Percentiles rank a stretch among this genome's conserved stretches.
Conservation (phyloP, 139 green algal genomes). For the Chlamydomonas urium region DNA sequence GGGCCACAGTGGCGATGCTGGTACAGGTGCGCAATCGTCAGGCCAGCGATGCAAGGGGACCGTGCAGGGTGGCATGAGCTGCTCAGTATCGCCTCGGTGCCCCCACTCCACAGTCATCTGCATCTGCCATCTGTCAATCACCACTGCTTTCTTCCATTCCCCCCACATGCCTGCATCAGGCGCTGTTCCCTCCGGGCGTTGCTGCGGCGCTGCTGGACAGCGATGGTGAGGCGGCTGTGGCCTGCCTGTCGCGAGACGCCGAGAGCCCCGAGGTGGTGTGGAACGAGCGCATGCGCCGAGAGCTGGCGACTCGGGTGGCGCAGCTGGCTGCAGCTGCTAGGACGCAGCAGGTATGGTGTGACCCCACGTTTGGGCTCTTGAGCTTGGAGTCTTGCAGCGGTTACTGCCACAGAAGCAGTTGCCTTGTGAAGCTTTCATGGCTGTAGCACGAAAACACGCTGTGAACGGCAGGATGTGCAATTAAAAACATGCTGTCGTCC, state of each 20-base stretch:
- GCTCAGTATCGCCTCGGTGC: too few species aligned
- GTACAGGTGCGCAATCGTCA: slow-evolving; percentile 45
- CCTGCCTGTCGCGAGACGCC: neutral
- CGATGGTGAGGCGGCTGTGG: neutral
- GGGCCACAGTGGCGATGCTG: slow-evolving; percentile 17
- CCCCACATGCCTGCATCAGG: slow-evolving; percentile 8
- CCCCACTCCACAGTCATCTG: neutral
- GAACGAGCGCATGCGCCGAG: slow-evolving; percentile 54
- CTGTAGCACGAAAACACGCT: too few species aligned
- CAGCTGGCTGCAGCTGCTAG: neutral
- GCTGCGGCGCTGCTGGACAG: neutral
- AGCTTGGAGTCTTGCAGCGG: too few species aligned
- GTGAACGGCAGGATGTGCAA: too few species aligned
- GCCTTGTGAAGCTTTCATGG: too few species aligned
- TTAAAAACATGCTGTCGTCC: too few species aligned
- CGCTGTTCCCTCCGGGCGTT: slow-evolving; percentile 4
- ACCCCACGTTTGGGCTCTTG: too few species aligned
- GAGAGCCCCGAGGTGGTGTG: slow-evolving; percentile 57
- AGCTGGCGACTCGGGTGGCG: slow-evolving; percentile 28
- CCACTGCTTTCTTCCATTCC: neutral
- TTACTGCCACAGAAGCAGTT: too few species aligned
- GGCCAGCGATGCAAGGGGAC: slow-evolving; percentile 14
- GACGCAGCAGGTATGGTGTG: slow-evolving; percentile 34
- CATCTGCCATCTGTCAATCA: neutral
- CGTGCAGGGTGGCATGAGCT: neutral